phyloP scores from a whole-genome alignment of 345 rosid genomes.

The Combretum micranthum region DNA sequence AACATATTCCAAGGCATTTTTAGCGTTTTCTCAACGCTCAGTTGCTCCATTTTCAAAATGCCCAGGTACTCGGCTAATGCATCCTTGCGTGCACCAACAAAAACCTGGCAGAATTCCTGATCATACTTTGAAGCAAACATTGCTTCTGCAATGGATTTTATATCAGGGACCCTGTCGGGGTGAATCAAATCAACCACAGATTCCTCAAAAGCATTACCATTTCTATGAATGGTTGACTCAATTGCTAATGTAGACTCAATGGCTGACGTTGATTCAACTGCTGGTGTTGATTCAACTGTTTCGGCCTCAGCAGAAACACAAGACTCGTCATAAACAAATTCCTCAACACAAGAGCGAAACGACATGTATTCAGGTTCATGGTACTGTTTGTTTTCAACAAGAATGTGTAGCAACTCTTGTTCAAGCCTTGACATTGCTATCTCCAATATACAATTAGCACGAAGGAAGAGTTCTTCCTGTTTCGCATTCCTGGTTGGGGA shows the following conservation, averaged over 20 bases:
- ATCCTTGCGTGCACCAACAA: conserved; percentile 34
- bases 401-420: conserved; percentile 56
- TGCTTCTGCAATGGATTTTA: conserved; percentile 53
- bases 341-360: conserved; percentile 29
- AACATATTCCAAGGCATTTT: conserved; percentile 44
- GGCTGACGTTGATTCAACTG: neutral
- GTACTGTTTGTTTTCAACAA: conserved; percentile 30
- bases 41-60: conserved; percentile 36
- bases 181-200: conserved; percentile 35
- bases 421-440: conserved; percentile 73
- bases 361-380: conserved; percentile 30
- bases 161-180: conserved; percentile 40
- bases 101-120: conserved; percentile 45
- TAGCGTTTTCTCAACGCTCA: conserved; percentile 54
- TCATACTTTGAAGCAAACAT: conserved; percentile 60
- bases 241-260: neutral
- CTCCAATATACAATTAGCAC: conserved; percentile 40
- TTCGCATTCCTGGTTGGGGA: conserved; percentile 21
- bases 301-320: conserved; percentile 53
- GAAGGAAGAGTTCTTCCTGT: conserved; percentile 39
- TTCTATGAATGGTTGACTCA: neutral
- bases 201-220: conserved; percentile 15
- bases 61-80: conserved; percentile 53
- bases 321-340: conserved; percentile 44
- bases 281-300: conserved; percentile 24